Percentiles rank a stretch among this genome's conserved stretches.
phyloP scores from a whole-genome alignment of 2,329 filamentous ascomycete species.

The Davidsoniella australis region DNA sequence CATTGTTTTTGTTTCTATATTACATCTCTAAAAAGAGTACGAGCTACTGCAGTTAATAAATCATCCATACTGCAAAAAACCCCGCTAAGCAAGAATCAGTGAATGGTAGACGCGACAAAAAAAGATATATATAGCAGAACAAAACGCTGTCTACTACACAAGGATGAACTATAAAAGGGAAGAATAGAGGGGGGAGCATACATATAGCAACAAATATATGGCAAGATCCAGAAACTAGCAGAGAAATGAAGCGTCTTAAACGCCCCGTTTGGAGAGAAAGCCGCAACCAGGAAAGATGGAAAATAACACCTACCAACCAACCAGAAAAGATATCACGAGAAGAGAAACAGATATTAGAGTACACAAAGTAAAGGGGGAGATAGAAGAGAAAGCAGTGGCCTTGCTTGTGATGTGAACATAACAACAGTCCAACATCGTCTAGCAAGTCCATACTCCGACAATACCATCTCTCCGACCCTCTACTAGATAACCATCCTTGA shows the following conservation, averaged over 20 bases:
- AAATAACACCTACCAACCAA: not conserved
- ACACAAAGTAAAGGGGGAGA: not conserved
- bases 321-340: not conserved
- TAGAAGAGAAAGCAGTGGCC: too few species aligned
- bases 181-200: not conserved
- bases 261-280: not conserved
- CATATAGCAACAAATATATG: too few species aligned
- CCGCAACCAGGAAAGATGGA: not conserved
- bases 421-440: slow-evolving; percentile 9
- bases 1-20: too few species aligned
- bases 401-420: too few species aligned
- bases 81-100: too few species aligned
- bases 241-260: not conserved
- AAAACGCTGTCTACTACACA: too few species aligned
- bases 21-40: too few species aligned
- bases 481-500: slow-evolving; percentile 85
- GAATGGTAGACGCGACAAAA: too few species aligned
- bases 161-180: not conserved
- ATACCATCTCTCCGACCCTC: slow-evolving; percentile 79
- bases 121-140: too few species aligned
- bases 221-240: not conserved
- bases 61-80: too few species aligned
- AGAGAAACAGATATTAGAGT: not conserved
- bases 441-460: slow-evolving; percentile 80
- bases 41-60: too few species aligned